These are phyloP conservation scores for Phaeotremella skinneri DNA, from an alignment of 768 basidiomycete species.

Conservation along the genomic window DNA sequence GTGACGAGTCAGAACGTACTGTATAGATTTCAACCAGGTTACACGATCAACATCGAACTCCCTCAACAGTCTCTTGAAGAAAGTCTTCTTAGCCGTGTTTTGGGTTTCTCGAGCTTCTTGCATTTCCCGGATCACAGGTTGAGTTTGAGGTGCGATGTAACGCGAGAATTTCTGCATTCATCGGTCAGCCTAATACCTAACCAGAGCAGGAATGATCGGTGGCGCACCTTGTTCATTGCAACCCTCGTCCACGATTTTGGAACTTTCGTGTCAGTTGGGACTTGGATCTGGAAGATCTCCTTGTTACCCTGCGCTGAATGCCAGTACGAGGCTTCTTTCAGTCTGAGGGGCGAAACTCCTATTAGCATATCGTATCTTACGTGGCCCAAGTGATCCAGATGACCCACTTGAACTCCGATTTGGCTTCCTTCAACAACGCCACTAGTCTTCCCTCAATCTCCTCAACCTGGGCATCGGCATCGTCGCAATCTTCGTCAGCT, in stretches of 20 bases:
- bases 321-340: slow-evolving; percentile 60
- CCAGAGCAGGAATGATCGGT: not conserved
- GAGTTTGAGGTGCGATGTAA: slow-evolving; percentile 72
- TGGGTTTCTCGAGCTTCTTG: slow-evolving; percentile 94
- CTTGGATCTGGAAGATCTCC: slow-evolving; percentile 90
- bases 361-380: not conserved
- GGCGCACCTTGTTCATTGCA: slow-evolving; percentile 70
- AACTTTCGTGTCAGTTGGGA: slow-evolving; percentile 61
- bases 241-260: slow-evolving; percentile 82
- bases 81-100: slow-evolving; percentile 72
- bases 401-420: slow-evolving; percentile 66
- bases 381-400: not conserved
- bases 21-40: slow-evolving; percentile 47
- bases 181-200: not conserved
- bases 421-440: slow-evolving; percentile 63
- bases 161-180: slow-evolving; percentile 64
- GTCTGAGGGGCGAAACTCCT: slow-evolving; percentile 48
- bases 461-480: slow-evolving; percentile 67
- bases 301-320: slow-evolving; percentile 81
- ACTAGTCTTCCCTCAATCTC: slow-evolving; percentile 71
- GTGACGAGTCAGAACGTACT: slow-evolving; percentile 28
- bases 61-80: slow-evolving; percentile 57
- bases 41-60: slow-evolving; percentile 51
- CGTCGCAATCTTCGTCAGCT: slow-evolving; percentile 81
- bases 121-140: slow-evolving; percentile 68